Evolutionary conservation across 2,329 filamentous ascomycete species (phyloP).

Genomic region (Colletotrichum sublineola): DNA sequence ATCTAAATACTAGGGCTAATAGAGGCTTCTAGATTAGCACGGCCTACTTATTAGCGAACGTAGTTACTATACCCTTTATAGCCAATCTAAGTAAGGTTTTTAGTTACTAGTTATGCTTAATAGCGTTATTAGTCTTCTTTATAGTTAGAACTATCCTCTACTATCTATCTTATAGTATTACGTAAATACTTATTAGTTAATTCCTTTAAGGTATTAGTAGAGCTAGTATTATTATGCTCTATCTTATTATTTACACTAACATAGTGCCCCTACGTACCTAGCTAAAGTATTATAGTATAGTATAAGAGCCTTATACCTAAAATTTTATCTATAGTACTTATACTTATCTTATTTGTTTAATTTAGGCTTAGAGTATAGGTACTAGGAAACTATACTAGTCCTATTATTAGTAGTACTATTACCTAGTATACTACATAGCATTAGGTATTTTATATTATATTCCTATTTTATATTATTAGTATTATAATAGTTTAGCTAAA

Average conservation of each 20-base stretch:
- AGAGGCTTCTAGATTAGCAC: slow-evolving; percentile 26
- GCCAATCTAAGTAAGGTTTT: background rate
- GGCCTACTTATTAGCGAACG: background rate
- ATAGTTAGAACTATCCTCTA: background rate
- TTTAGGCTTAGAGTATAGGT: background rate
- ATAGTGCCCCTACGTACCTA: background rate
- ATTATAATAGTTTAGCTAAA: background rate
- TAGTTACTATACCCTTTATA: background rate
- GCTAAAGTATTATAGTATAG: background rate
- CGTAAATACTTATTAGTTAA: background rate
- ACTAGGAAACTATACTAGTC: background rate
- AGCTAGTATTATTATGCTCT: background rate
- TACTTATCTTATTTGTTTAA: slow-evolving; percentile 26
- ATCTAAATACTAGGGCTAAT: background rate
- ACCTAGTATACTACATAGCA: background rate
- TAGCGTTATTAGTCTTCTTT: background rate
- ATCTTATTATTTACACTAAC: background rate
- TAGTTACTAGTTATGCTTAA: background rate
- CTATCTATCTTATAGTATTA: background rate
- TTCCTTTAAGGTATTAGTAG: background rate
- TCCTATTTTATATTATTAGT: background rate
- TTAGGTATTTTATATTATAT: slow-evolving; percentile 3
- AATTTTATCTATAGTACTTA: background rate
- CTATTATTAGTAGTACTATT: background rate
- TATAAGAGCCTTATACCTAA: slow-evolving; percentile 27